phyloP scores from a whole-genome alignment of 306 rosid species.

The Carpinus fangiana region DNA sequence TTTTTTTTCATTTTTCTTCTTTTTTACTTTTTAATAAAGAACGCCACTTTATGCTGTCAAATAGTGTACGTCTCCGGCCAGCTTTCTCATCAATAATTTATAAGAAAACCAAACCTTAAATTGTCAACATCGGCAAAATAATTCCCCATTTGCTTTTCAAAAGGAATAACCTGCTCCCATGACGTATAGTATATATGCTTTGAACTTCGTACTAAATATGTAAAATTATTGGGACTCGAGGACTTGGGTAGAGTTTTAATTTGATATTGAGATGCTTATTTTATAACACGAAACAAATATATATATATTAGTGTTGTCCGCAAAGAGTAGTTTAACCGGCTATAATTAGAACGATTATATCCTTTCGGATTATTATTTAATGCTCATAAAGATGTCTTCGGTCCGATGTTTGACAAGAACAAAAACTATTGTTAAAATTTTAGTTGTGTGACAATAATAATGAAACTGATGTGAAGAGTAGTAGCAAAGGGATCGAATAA shows the following conservation, averaged over 20 bases:
- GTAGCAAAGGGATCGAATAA: background rate
- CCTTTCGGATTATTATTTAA: background rate
- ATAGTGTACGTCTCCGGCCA: conserved; percentile 11
- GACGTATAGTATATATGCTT: conserved; percentile 11
- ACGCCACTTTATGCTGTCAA: conserved; percentile 31
- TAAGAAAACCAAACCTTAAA: conserved; percentile 18
- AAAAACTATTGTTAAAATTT: background rate
- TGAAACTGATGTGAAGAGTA: conserved; percentile 3
- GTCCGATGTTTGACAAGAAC: background rate
- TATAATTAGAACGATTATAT: too few relatives aligned
- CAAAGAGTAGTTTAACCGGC: too few relatives aligned
- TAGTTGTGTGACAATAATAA: background rate
- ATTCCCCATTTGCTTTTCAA: conserved; percentile 21
- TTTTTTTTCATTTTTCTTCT: too few relatives aligned
- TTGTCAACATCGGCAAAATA: conserved; percentile 29
- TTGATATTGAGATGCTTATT: too few relatives aligned
- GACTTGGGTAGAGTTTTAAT: too few relatives aligned
- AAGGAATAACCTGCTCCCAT: conserved; percentile 4
- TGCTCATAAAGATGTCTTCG: background rate
- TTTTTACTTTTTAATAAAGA: background rate
- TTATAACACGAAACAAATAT: too few relatives aligned
- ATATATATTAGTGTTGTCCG: too few relatives aligned
- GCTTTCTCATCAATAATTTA: conserved; percentile 22
- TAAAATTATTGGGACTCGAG: too few relatives aligned
- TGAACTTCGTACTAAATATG: background rate